Conservation (phyloP, 1,284 basidiomycete species). For the Termitomyces sp. region DNA sequence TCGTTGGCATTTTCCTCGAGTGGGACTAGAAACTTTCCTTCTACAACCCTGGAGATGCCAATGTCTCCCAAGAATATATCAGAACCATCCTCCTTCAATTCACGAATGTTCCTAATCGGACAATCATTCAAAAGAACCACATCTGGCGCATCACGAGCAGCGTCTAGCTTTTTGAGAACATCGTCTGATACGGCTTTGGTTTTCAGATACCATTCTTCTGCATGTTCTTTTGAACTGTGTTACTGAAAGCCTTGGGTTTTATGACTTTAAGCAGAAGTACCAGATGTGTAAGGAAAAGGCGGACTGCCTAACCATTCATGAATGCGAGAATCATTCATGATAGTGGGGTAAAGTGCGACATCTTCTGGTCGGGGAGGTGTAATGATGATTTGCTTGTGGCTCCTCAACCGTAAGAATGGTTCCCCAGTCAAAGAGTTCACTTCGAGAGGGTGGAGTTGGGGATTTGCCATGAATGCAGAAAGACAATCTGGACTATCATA, state of each 20-base stretch:
- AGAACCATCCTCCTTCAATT: slow-evolving; percentile 43
- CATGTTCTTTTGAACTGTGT: slow-evolving; percentile 28
- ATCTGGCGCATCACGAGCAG: slow-evolving; percentile 19
- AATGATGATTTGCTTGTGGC: slow-evolving; percentile 50
- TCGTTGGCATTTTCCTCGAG: slow-evolving; percentile 20
- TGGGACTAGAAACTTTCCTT: slow-evolving; percentile 27
- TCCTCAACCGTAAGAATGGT: slow-evolving; percentile 45
- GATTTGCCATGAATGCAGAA: slow-evolving; percentile 17
- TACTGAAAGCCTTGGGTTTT: slow-evolving; percentile 23
- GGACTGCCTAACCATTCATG: slow-evolving; percentile 39
- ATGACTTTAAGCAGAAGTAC: slow-evolving; percentile 16
- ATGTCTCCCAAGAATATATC: slow-evolving; percentile 45
- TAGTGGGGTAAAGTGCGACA: slow-evolving; percentile 26
- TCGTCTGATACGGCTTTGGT: slow-evolving; percentile 15
- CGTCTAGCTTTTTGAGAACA: slow-evolving; percentile 25
- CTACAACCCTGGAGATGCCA: slow-evolving; percentile 29
- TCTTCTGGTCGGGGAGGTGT: slow-evolving; percentile 52
- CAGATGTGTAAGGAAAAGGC: slow-evolving; percentile 43
- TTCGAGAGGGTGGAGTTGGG: slow-evolving; percentile 36
- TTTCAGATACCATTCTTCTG: slow-evolving; percentile 20
- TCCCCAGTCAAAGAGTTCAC: slow-evolving; percentile 41
- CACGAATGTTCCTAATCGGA: slow-evolving; percentile 42
- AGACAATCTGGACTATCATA: not conserved
- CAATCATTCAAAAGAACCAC: slow-evolving; percentile 30
- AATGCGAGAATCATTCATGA: slow-evolving; percentile 49